phyloP scores from a whole-genome alignment of 2,329 filamentous ascomycete species.

The Pseudocercospora eumusae region DNA sequence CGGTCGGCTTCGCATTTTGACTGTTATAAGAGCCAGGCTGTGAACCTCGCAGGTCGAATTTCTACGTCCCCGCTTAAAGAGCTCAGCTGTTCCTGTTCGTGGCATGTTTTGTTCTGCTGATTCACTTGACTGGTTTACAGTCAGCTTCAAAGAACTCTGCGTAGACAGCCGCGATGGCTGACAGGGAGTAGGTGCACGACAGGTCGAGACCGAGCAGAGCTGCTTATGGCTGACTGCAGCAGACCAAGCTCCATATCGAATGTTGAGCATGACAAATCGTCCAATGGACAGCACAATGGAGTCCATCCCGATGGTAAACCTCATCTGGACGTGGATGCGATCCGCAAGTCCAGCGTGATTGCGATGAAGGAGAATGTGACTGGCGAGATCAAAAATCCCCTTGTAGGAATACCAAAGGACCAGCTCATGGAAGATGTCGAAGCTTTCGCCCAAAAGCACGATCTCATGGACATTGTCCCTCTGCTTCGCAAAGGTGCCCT shows the following conservation, averaged over 20 bases:
- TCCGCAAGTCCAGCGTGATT: conserved; percentile 2
- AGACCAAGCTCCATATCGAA: not conserved
- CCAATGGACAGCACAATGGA: not conserved
- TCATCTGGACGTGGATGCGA: not conserved
- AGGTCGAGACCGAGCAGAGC: not conserved
- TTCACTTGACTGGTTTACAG: not conserved
- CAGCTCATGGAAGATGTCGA: conserved; percentile 19
- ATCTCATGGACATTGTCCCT: conserved; percentile 46
- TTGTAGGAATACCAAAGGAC: conserved; percentile 16
- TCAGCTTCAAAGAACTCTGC: not conserved
- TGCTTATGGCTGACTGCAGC: not conserved
- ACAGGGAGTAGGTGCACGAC: not conserved
- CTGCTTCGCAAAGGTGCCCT: conserved; percentile 55
- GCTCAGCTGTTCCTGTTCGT: conserved; percentile 1
- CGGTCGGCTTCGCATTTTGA: not conserved
- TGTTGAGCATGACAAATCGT: not conserved
- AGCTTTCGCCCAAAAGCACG: conserved; percentile 17
- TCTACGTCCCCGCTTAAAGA: not conserved
- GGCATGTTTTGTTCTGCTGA: not conserved
- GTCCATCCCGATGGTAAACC: not conserved
- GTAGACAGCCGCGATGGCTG: not conserved
- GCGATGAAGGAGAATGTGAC: conserved; percentile 11
- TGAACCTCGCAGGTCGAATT: not conserved
- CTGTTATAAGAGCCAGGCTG: not conserved
- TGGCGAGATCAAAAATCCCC: conserved; percentile 21